Conservation (phyloP, 495 filamentous ascomycete genomes). For the Xylona heveae region DNA sequence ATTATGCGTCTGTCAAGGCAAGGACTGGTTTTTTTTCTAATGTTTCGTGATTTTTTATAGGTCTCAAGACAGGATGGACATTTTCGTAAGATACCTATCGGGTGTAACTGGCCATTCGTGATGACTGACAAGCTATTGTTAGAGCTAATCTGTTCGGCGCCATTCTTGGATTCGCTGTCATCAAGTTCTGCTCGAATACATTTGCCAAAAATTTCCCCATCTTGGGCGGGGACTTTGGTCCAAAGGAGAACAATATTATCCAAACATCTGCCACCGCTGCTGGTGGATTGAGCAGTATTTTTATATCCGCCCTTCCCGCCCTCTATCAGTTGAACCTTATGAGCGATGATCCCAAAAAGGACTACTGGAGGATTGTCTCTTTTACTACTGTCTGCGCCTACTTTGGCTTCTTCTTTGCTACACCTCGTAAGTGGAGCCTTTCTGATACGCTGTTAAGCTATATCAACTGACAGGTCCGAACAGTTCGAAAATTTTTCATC, state of each 20-base stretch:
- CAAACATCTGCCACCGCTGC: slow-evolving; percentile 42
- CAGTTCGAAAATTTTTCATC: slow-evolving; percentile 44
- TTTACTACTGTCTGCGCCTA: slow-evolving; percentile 42
- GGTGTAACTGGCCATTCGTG: slow-evolving; percentile 11
- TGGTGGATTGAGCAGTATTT: slow-evolving; percentile 39
- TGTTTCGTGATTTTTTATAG: slow-evolving; percentile 6
- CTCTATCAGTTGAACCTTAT: slow-evolving; percentile 36
- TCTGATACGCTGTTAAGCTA: neutral
- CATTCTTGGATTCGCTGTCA: slow-evolving; percentile 44
- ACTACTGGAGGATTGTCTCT: slow-evolving; percentile 36
- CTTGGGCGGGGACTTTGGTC: slow-evolving; percentile 37
- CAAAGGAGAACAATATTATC: slow-evolving; percentile 44
- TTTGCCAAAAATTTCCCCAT: slow-evolving; percentile 28
- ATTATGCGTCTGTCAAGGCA: too few relatives aligned
- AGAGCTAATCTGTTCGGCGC: slow-evolving; percentile 28
- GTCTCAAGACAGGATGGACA: slow-evolving; percentile 45
- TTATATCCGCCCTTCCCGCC: slow-evolving; percentile 40
- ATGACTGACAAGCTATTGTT: too few relatives aligned
- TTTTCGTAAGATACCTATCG: slow-evolving; percentile 23
- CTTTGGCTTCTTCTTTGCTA: slow-evolving; percentile 46
- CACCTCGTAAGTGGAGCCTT: slow-evolving; percentile 18
- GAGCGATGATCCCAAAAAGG: slow-evolving; percentile 23
- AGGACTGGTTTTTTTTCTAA: neutral
- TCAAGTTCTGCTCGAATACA: slow-evolving; percentile 30
- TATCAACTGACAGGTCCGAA: slow-evolving; percentile 3